Conservation (phyloP, 768 basidiomycete genomes). For the Collybiopsis confluens region DNA sequence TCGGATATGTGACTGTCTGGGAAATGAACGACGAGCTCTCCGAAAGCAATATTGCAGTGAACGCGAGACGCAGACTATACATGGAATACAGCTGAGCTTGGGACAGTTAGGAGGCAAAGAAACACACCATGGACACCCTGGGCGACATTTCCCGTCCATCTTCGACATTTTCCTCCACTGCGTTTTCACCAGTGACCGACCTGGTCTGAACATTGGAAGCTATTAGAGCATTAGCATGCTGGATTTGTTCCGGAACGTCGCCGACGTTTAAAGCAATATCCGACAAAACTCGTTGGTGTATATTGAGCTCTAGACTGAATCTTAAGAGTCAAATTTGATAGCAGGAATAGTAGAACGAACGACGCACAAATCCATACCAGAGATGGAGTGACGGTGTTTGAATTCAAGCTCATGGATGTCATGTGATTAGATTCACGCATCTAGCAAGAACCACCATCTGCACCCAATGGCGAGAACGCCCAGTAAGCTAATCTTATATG, state of each 20-base stretch:
- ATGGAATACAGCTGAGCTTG: constrained; percentile 4
- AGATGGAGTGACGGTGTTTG: background rate
- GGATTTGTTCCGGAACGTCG: constrained; percentile 40
- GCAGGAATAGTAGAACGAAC: background rate
- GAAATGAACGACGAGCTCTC: constrained; percentile 67
- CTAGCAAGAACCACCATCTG: too few species aligned
- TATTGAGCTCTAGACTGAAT: constrained; percentile 69
- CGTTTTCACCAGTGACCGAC: constrained; percentile 19
- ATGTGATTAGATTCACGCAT: too few species aligned
- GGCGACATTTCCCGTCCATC: constrained; percentile 4
- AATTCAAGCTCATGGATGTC: background rate
- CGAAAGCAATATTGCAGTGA: constrained; percentile 82
- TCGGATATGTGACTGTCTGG: constrained; percentile 46
- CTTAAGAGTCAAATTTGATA: constrained; percentile 2
- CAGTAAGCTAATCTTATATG: constrained; percentile 10
- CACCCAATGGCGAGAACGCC: constrained; percentile 23
- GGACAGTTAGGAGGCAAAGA: background rate
- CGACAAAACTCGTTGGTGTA: constrained; percentile 69
- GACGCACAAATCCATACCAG: constrained; percentile 48
- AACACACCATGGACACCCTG: constrained; percentile 58
- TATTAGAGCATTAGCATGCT: constrained; percentile 52
- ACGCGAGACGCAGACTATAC: constrained; percentile 63
- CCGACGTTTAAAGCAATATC: constrained; percentile 64
- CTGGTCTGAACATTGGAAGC: constrained; percentile 55
- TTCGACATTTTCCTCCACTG: constrained; percentile 24